Base-by-base conservation (phyloP, 495 filamentous ascomycete genomes). In the Trypethelium eluteriae region DNA sequence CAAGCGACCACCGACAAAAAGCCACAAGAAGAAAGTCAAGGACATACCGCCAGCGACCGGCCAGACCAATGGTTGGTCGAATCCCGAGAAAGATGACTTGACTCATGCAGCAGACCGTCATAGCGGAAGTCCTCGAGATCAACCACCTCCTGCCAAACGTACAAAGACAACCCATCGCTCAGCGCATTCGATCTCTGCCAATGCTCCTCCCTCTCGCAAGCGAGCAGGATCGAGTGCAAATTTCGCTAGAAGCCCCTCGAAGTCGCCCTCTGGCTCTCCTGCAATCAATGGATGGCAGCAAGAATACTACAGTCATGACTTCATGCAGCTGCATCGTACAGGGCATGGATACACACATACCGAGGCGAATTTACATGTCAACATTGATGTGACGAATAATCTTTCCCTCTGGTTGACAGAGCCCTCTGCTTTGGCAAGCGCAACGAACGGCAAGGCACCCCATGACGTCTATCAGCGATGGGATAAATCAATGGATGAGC, bases 391-490 rank as follows among this genome's bases (percentile, higher is more conserved):
- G 14, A 83, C 89, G 10, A 83, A 85, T 47, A 78, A 85, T 50
- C 80, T 93, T 68, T 84, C 88, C 0, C 76, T 78, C 4, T 97
- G 93, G 92, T 78, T 93, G 10, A 84, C 81, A 14, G 86, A 92
- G 68, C 80, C 81, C 16, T 82, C 82, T 16, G 85, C 70, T 75
- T 80, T 38, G 77, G 82, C 44, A 69, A 76, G 41, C 59, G 76
- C 62, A 74, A 74, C 68, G 16, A 69, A 71, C 38, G 75, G 75
- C 56, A 76, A 53, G 68, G 47, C 62, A 12, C 74, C 67, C 14
- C 56, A 65, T 14, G 81, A 86, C 36, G 80, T 87, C n/a, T 85
- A 88, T 65, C 80, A 81, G 41, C 76, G 81, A 63, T 81, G 80
- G 38, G 83, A 85, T 62, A 74, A 77, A 38, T 72, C 81, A 0